These are phyloP conservation scores for Pythium brachiatum DNA, from an alignment of 352 stramenopile genomes.

Conservation along the genomic window DNA sequence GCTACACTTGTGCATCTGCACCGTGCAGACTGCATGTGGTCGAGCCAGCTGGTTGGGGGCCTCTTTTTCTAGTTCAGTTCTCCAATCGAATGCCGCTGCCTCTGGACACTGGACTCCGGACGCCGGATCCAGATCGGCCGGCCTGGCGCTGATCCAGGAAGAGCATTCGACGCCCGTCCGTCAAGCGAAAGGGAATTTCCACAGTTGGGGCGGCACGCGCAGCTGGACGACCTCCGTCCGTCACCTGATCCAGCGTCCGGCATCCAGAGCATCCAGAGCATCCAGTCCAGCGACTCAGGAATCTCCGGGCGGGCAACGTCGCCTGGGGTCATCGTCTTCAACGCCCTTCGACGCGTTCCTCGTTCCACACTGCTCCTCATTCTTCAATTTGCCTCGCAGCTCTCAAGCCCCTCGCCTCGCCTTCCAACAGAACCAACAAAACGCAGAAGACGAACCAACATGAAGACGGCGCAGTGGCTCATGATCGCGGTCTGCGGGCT, in stretches of 20 bases:
- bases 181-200: neutral
- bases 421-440: conserved; percentile 1
- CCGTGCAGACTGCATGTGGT: too few species aligned
- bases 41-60: neutral
- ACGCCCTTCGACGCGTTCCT: neutral
- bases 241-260: neutral
- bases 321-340: conserved; percentile 12
- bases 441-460: neutral
- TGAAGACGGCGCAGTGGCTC: conserved; percentile 22
- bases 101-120: too few species aligned
- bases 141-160: neutral
- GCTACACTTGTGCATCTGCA: neutral
- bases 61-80: neutral
- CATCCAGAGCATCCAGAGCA: neutral
- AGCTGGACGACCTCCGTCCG: neutral
- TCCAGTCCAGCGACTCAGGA: neutral
- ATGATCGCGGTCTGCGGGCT: conserved; percentile 9
- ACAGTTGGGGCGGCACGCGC: neutral
- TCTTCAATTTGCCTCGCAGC: conserved; percentile 24
- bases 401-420: neutral
- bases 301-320: neutral
- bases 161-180: neutral
- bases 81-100: neutral
- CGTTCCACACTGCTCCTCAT: neutral
- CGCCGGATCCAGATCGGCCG: too few species aligned